Conservation (phyloP, 225 moss, liverwort and hornwort species). For the Sphagnum tenellum region DNA sequence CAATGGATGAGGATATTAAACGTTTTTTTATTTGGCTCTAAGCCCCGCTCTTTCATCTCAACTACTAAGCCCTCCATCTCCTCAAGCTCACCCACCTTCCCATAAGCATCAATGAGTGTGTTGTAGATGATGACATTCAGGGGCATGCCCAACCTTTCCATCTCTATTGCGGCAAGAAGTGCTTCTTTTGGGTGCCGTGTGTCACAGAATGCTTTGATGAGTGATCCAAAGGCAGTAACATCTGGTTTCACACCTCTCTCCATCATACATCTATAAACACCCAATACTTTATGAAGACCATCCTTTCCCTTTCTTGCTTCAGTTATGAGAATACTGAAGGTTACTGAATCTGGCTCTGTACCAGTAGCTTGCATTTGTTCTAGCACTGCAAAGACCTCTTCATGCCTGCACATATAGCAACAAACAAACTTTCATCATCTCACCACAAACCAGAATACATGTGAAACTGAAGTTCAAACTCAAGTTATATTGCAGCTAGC, state of each 20-base stretch:
- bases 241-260: constrained; percentile 39
- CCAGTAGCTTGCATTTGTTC: constrained; percentile 60
- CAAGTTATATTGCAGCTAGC: too few species aligned
- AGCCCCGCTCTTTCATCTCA: constrained; percentile 55
- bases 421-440: constrained; percentile 7
- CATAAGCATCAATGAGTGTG: constrained; percentile 74
- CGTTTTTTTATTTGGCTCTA: constrained; percentile 48
- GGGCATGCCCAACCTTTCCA: constrained; percentile 59
- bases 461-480: too few species aligned
- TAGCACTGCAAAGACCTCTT: constrained; percentile 35
- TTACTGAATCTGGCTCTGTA: constrained; percentile 58
- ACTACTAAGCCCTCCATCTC: constrained; percentile 72
- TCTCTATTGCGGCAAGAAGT: constrained; percentile 48
- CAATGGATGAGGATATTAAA: constrained; percentile 72
- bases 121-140: constrained; percentile 69
- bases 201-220: constrained; percentile 81
- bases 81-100: constrained; percentile 58
- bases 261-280: constrained; percentile 62
- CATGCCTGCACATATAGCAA: constrained; percentile 27
- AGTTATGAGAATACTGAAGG: constrained; percentile 72
- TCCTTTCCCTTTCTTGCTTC: constrained; percentile 25
- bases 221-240: constrained; percentile 57
- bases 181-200: constrained; percentile 61
- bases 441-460: constrained; percentile 3
- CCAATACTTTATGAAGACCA: constrained; percentile 54